phyloP scores from a whole-genome alignment of 495 filamentous ascomycete species.

The Parmelia sp. region DNA sequence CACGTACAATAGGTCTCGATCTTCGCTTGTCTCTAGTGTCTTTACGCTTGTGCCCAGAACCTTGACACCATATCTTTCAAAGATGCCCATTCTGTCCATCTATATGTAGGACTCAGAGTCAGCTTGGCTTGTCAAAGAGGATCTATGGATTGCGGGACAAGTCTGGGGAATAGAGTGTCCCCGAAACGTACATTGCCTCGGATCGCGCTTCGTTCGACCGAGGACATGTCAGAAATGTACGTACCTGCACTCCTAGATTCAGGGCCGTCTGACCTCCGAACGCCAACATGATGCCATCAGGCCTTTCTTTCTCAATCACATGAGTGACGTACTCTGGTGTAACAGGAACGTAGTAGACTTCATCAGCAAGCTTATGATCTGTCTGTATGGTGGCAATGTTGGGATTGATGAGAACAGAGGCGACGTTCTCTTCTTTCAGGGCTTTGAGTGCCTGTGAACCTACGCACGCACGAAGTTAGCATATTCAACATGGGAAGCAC shows the following conservation, averaged over 20 bases:
- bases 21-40: constrained; percentile 90
- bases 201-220: background rate
- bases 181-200: background rate
- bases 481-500: background rate
- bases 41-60: constrained; percentile 92
- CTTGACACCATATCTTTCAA: constrained; percentile 88
- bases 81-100: constrained; percentile 94
- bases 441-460: constrained; percentile 96
- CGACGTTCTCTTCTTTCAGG: constrained; percentile 89
- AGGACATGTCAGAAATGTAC: background rate
- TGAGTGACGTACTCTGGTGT: constrained; percentile 96
- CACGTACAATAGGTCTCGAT: constrained; percentile 76
- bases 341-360: constrained; percentile 96
- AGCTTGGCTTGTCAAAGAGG: background rate
- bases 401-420: constrained; percentile 93
- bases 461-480: constrained; percentile 30
- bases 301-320: constrained; percentile 85
- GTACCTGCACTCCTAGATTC: constrained; percentile 77
- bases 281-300: constrained; percentile 92
- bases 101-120: background rate
- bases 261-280: constrained; percentile 95
- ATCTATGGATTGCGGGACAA: background rate
- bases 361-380: constrained; percentile 92
- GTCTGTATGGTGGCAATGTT: constrained; percentile 99
- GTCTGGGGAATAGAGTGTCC: background rate